Conservation (phyloP, 371 early-diverging fungal species). For the Mortierella sp. region DNA sequence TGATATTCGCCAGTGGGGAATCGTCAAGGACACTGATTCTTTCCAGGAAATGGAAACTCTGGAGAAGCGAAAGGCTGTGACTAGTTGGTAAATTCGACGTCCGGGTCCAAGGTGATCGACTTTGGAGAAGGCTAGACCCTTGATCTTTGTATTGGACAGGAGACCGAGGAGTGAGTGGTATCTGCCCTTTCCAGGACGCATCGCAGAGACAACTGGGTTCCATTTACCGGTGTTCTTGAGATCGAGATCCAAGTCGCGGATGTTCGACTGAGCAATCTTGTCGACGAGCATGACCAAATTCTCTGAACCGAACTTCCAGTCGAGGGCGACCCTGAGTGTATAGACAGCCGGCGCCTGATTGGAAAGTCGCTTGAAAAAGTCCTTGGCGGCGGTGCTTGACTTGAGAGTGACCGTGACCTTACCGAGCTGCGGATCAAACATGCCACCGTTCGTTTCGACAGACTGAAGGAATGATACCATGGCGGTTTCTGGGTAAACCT, state of each 20-base stretch:
- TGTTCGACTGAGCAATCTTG: background rate
- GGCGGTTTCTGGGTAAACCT: background rate
- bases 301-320: background rate
- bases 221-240: background rate
- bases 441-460: constrained; percentile 5
- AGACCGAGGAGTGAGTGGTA: background rate
- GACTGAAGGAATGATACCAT: background rate
- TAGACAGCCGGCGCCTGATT: background rate
- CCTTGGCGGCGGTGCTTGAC: background rate
- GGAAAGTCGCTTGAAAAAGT: background rate
- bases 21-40: background rate
- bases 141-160: background rate
- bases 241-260: background rate
- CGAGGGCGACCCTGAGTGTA: background rate
- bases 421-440: background rate
- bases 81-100: background rate
- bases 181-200: background rate
- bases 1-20: background rate
- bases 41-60: background rate
- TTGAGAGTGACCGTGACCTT: background rate
- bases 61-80: background rate
- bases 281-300: background rate
- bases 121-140: background rate
- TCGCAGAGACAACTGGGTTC: background rate
- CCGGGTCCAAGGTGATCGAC: background rate